Conservation (phyloP, 2,329 filamentous ascomycete genomes). For the Nannizzia gypsea region DNA sequence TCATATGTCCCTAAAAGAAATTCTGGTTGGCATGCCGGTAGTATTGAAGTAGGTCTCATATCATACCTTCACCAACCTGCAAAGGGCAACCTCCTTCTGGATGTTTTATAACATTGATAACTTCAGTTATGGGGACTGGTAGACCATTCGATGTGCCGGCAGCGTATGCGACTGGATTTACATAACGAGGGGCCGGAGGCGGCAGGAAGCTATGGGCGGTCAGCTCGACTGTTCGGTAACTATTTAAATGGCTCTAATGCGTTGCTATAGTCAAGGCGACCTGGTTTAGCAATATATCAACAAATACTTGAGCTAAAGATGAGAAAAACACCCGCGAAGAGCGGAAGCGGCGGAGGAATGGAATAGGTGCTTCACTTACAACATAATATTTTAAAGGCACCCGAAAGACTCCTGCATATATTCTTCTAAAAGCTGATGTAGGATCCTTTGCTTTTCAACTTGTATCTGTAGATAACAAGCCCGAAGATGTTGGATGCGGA, state of each 20-base stretch:
- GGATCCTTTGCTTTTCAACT: background rate
- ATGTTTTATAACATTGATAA: conserved; percentile 75
- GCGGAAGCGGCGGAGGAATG: background rate
- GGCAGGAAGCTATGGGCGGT: conserved; percentile 57
- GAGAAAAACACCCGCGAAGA: background rate
- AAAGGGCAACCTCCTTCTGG: conserved; percentile 80
- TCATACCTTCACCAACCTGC: conserved; percentile 77
- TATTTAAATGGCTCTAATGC: background rate
- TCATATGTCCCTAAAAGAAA: conserved; percentile 66
- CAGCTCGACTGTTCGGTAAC: conserved; percentile 1
- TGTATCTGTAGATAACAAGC: background rate
- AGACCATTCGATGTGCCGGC: conserved; percentile 57
- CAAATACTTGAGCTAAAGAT: background rate
- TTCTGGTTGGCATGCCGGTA: background rate
- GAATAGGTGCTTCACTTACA: background rate
- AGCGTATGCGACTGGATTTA: conserved; percentile 60
- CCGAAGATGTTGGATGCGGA: background rate
- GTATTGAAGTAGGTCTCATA: background rate
- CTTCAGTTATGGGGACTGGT: conserved; percentile 71
- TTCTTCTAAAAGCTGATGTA: background rate
- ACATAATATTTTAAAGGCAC: background rate
- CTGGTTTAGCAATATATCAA: conserved; percentile 1
- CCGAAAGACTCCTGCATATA: background rate
- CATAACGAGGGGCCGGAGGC: conserved; percentile 76
- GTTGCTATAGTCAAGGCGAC: background rate